Evolutionary conservation across 2,329 filamentous ascomycete species (phyloP).

Genomic region (Microcyclospora pomicola): DNA sequence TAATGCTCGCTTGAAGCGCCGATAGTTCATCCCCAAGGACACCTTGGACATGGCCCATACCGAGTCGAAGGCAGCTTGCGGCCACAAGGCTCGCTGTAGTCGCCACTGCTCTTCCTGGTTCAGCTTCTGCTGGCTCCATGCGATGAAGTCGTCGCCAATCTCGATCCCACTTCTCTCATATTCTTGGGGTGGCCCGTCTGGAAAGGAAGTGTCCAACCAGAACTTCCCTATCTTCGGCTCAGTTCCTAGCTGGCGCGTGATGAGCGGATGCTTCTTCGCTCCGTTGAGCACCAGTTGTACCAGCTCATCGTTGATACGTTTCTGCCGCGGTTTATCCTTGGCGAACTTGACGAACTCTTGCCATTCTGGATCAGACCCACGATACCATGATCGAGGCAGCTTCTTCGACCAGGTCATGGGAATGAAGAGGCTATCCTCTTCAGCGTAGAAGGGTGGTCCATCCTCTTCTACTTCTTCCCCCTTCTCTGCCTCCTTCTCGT

Average conservation of each 20-base stretch:
- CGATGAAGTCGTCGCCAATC: constrained; percentile 25
- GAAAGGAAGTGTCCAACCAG: constrained; percentile 37
- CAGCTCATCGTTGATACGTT: constrained; percentile 29
- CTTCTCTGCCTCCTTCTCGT: constrained; percentile 9
- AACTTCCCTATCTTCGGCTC: constrained; percentile 27
- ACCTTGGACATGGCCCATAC: constrained; percentile 23
- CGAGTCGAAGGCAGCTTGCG: constrained; percentile 22
- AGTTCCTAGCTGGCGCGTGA: constrained; percentile 23
- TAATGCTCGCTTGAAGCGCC: constrained; percentile 23
- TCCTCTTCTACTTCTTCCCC: constrained; percentile 2
- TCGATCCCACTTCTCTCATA: constrained; percentile 35
- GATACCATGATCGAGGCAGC: constrained; percentile 30
- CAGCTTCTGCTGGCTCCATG: constrained; percentile 28
- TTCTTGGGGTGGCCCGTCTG: constrained; percentile 34
- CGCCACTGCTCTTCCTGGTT: constrained; percentile 28
- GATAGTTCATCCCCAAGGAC: constrained; percentile 23
- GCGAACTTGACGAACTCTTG: constrained; percentile 35
- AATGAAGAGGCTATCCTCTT: constrained; percentile 32
- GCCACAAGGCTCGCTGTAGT: constrained; percentile 25
- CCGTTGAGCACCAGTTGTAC: constrained; percentile 22
- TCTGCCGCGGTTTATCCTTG: constrained; percentile 27
- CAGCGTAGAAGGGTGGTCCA: constrained; percentile 14
- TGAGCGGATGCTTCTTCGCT: constrained; percentile 18
- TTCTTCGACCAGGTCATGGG: constrained; percentile 34
- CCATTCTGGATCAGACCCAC: constrained; percentile 40